Conservation (phyloP, 257 asterid species). For the Salvia rosmarinus region DNA sequence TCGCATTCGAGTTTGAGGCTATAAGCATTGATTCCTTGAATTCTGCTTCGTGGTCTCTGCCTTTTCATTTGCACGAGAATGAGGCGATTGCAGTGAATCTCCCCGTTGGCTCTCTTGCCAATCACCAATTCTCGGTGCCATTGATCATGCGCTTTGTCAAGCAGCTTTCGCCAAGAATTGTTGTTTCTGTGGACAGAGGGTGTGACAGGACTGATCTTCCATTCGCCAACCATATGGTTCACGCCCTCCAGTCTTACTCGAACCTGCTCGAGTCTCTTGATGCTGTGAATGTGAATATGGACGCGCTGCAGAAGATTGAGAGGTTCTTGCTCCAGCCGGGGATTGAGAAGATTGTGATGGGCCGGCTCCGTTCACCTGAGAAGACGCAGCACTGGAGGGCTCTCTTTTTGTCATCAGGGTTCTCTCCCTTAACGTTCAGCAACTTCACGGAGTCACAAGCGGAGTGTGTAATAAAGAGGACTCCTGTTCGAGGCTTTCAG, state of each 20-base stretch:
- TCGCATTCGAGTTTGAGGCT: slow-evolving; percentile 70
- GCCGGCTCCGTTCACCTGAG: slow-evolving; percentile 64
- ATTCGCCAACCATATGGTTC: slow-evolving; percentile 76
- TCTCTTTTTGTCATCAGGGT: slow-evolving; percentile 73
- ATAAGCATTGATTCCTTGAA: slow-evolving; percentile 61
- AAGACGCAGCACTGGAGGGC: slow-evolving; percentile 93
- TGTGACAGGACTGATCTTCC: slow-evolving; percentile 93
- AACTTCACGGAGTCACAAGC: slow-evolving; percentile 90
- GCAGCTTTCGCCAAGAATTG: slow-evolving; percentile 76
- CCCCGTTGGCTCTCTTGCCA: slow-evolving; percentile 64
- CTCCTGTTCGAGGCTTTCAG: slow-evolving; percentile 83
- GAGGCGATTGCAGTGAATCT: slow-evolving; percentile 84
- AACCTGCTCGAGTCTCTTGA: slow-evolving; percentile 86
- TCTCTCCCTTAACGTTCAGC: slow-evolving; percentile 74
- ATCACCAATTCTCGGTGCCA: slow-evolving; percentile 56
- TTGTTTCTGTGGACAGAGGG: slow-evolving; percentile 87
- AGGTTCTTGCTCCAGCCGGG: slow-evolving; percentile 82
- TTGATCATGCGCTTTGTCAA: slow-evolving; percentile 73
- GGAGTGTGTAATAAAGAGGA: slow-evolving; percentile 83
- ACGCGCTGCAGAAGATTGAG: slow-evolving; percentile 83
- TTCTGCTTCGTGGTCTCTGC: slow-evolving; percentile 69
- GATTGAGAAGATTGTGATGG: slow-evolving; percentile 61
- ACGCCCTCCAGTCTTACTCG: slow-evolving; percentile 75
- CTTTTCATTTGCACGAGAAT: slow-evolving; percentile 47
- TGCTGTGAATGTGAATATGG: slow-evolving; percentile 74